Conservation (phyloP, 495 filamentous ascomycete genomes). For the Corynascus novoguineensis region DNA sequence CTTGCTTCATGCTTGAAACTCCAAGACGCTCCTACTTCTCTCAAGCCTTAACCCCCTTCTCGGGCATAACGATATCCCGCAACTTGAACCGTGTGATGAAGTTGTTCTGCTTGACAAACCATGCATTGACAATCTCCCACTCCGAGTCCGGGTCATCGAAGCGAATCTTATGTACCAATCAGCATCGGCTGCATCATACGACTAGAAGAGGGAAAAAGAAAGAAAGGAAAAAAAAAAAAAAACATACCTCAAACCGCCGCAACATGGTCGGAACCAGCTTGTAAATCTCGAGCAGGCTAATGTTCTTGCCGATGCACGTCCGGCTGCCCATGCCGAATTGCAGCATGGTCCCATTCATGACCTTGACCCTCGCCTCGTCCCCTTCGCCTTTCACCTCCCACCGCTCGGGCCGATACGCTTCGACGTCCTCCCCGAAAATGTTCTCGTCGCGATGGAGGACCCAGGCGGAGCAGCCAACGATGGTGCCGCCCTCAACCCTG, state of each 20-base stretch:
- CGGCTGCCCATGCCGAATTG: slow-evolving; percentile 57
- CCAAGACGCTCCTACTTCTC: not conserved
- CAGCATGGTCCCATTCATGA: slow-evolving; percentile 56
- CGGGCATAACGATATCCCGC: slow-evolving; percentile 42
- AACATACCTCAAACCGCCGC: slow-evolving; percentile 58
- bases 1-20: not conserved
- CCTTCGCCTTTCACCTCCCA: slow-evolving; percentile 42
- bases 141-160: slow-evolving; percentile 54
- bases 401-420: slow-evolving; percentile 53
- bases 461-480: slow-evolving; percentile 60
- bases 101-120: slow-evolving; percentile 66
- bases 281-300: slow-evolving; percentile 70
- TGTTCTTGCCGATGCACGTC: slow-evolving; percentile 68
- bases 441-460: slow-evolving; percentile 54
- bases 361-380: slow-evolving; percentile 44
- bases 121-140: slow-evolving; percentile 65
- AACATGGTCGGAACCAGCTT: slow-evolving; percentile 72
- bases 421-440: slow-evolving; percentile 56
- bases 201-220: not conserved
- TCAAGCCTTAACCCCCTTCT: slow-evolving; percentile 11
- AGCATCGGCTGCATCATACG: not conserved
- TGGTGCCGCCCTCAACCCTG: slow-evolving; percentile 56
- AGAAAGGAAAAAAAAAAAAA: not conserved
- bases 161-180: slow-evolving; percentile 38
- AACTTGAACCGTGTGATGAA: slow-evolving; percentile 54